Percentiles rank a stretch among this genome's conserved stretches.
Conservation (phyloP, 495 filamentous ascomycete genomes). For the Penicillium crystallinum region DNA sequence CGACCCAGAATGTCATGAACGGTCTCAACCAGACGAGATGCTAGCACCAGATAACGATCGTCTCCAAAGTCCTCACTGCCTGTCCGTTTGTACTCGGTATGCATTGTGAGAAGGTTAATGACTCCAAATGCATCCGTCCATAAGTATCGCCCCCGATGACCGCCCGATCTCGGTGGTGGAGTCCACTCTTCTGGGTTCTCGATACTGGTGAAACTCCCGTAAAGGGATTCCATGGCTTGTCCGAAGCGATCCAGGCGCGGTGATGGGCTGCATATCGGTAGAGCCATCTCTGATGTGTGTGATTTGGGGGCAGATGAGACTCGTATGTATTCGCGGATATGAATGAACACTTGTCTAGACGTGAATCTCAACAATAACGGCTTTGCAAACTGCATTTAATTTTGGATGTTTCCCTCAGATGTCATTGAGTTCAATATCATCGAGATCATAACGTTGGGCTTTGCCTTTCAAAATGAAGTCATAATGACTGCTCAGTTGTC, state of each 20-base stretch:
- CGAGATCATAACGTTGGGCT: neutral
- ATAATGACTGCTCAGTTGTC: conserved; percentile 26
- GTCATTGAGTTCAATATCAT: neutral
- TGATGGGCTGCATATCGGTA: conserved; percentile 21
- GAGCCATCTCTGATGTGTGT: conserved; percentile 19
- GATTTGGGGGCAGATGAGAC: neutral
- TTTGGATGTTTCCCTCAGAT: neutral
- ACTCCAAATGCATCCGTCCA: conserved; percentile 71
- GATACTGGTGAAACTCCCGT: conserved; percentile 33
- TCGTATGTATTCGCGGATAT: neutral
- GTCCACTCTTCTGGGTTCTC: conserved; percentile 31
- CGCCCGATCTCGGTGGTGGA: conserved; percentile 49
- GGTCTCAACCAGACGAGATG: conserved; percentile 44
- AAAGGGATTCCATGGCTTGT: conserved; percentile 37
- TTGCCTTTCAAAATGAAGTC: conserved; percentile 23
- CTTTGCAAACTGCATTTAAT: conserved; percentile 1
- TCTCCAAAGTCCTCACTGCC: conserved; percentile 1
- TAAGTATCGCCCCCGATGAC: conserved; percentile 60
- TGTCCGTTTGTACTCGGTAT: conserved; percentile 29
- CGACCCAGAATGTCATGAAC: conserved; percentile 55
- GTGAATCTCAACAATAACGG: neutral
- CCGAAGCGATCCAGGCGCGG: conserved; percentile 32
- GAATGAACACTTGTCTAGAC: neutral
- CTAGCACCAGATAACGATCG: conserved; percentile 48
- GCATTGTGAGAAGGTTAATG: conserved; percentile 59